Evolutionary conservation across 305 asterid genomes (phyloP).

Genomic region (Fraxinus dipetala): DNA sequence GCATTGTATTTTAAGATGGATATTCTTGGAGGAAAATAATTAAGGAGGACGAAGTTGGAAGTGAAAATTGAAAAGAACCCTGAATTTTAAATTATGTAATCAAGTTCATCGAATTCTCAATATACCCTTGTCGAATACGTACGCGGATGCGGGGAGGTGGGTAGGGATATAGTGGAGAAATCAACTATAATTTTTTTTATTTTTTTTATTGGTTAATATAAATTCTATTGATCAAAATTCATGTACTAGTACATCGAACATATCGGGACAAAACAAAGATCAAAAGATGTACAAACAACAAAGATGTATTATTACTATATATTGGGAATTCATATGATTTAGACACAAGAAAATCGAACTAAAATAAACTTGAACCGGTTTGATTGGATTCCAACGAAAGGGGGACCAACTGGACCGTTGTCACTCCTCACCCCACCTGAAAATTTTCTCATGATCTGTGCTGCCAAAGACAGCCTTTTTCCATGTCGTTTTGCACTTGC

Average conservation of each 20-base stretch:
- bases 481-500: constrained; percentile 37
- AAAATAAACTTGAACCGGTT: background rate
- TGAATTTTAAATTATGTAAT: background rate
- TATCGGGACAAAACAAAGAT: too few species aligned
- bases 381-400: background rate
- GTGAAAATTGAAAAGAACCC: background rate
- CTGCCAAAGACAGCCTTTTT: constrained; percentile 39
- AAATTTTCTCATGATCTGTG: background rate
- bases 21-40: background rate
- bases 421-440: background rate
- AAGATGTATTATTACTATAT: background rate
- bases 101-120: background rate
- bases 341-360: background rate
- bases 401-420: constrained; percentile 4
- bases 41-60: background rate
- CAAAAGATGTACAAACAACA: too few species aligned
- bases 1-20: background rate
- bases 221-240: too few species aligned
- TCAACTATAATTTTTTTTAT: background rate
- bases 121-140: background rate
- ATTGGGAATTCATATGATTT: background rate
- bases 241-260: too few species aligned
- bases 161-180: background rate
- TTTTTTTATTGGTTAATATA: too few species aligned
- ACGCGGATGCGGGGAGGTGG: background rate